These are phyloP conservation scores for Starmera stellimalicola DNA, from an alignment of 1,139 yeast species.

Conservation along the genomic window DNA sequence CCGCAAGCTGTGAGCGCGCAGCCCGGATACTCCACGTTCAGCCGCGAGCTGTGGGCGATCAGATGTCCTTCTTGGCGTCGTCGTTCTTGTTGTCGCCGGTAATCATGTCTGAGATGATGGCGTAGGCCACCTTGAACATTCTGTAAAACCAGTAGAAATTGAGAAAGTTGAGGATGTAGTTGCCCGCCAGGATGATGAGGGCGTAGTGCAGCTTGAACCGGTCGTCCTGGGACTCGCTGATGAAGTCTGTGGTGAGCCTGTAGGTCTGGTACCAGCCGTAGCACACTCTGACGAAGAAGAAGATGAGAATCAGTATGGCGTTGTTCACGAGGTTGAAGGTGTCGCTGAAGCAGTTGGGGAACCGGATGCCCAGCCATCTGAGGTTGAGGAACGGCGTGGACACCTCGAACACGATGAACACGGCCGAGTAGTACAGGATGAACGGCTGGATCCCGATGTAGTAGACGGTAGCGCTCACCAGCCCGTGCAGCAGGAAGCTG, in stretches of 20 bases:
- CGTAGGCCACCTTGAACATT: conserved; percentile 64
- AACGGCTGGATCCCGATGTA: conserved; percentile 58
- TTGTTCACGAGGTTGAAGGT: conserved; percentile 58
- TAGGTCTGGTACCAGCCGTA: conserved; percentile 82
- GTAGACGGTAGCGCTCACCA: conserved; percentile 74
- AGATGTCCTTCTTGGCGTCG: conserved; percentile 19
- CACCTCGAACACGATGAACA: conserved; percentile 77
- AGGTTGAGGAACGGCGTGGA: conserved; percentile 90
- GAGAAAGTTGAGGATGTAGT: conserved; percentile 54
- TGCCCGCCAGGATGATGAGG: conserved; percentile 45
- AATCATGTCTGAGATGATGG: conserved; percentile 17
- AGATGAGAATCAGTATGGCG: conserved; percentile 51
- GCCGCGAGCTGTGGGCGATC: too few relatives aligned
- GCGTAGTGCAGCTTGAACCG: conserved; percentile 38
- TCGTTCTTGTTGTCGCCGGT: conserved; percentile 14
- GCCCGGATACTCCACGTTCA: too few relatives aligned
- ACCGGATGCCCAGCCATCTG: conserved; percentile 80
- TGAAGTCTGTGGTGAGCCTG: conserved; percentile 45
- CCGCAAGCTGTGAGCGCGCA: conserved; percentile 3
- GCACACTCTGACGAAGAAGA: conserved; percentile 68
- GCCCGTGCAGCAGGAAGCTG: conserved; percentile 80
- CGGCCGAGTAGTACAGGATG: conserved; percentile 75
- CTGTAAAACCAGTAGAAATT: conserved; percentile 76
- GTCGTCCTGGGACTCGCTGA: conserved; percentile 29
- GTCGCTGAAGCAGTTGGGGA: conserved; percentile 50